Evolutionary conservation across 2,329 filamentous ascomycete genomes (phyloP), one percentile per base, ranked within the genome.

Genomic region (Fusarium sp.): DNA sequence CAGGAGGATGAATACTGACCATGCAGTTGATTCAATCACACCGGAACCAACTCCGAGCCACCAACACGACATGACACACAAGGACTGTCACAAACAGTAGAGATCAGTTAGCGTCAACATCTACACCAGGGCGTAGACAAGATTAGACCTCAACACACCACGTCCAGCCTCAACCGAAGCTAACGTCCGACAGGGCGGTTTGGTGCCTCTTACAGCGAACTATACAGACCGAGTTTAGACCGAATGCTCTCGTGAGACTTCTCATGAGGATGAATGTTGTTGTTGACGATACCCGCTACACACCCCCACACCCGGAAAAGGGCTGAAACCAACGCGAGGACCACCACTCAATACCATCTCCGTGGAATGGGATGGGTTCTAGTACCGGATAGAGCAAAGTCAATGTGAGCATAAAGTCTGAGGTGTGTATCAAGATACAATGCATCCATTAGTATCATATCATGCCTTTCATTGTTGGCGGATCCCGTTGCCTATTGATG

Each of bases 331-430:
- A 70, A 72, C 52, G 53, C 58, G 57, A 58, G 39, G 56, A 36
- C 63, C 58, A 67, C 52, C 58, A 52, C 38, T 60, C 44, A 66
- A 57, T 70, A 71, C 69, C 67, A 67, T 71, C 58, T 28, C 67
- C 43, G 28, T 72, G 70, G 70, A 69, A 72, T 71, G 67, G 56
- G 60, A 59, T 63, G 57, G 44, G 46, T 31, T 58, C 57, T 61
- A 58, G 69, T 14, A 69, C 69, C 60, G 58, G 64, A 72, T 64
- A 68, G 70, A 49, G 57, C 58, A 72, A 71, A 52, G 28, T 15
- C 34, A 42, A 31, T 39, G 31, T 11, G 36, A 20, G 13, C 22
- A 6, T 11, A 28, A 22, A 39, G 14, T 8, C 20, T 13, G 15
- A n/a, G 33, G 36, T 18, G 26, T 49, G 38, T 40, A 24, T 34